These are phyloP conservation scores for Lichtheimia ramosa DNA, from an alignment of 371 early-diverging fungal species.

Conservation along the genomic window DNA sequence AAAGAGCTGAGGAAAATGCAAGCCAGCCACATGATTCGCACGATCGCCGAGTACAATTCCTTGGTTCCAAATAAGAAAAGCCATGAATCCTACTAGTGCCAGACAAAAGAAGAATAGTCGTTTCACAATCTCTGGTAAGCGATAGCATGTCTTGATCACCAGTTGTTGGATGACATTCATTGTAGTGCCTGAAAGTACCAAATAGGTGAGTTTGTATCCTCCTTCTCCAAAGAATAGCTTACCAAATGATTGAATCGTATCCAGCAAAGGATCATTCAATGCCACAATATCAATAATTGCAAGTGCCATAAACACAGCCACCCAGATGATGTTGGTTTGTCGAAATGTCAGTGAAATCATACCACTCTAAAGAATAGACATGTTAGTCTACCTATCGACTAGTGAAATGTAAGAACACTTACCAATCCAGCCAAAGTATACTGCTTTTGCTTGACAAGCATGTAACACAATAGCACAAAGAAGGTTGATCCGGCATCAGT, in stretches of 20 bases:
- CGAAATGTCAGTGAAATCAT: constrained; percentile 71
- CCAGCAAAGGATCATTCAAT: background rate
- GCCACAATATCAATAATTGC: constrained; percentile 27
- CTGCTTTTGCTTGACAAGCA: constrained; percentile 45
- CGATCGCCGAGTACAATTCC: constrained; percentile 92
- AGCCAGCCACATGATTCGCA: constrained; percentile 78
- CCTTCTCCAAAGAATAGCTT: background rate
- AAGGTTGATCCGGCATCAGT: constrained; percentile 88
- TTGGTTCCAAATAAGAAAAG: constrained; percentile 76
- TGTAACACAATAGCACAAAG: constrained; percentile 73
- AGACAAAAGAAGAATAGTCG: constrained; percentile 32
- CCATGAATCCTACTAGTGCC: constrained; percentile 53
- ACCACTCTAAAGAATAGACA: constrained; percentile 41
- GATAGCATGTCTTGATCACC: background rate
- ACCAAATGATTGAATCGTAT: background rate
- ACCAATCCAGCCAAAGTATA: constrained; percentile 60
- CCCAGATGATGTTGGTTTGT: constrained; percentile 94
- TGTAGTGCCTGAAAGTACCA: background rate
- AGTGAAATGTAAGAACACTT: constrained; percentile 18
- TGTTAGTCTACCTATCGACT: background rate
- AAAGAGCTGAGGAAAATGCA: constrained; percentile 86
- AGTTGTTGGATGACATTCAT: background rate
- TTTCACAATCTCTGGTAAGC: background rate
- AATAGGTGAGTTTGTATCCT: background rate
- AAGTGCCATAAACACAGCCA: constrained; percentile 56